Evolutionary conservation across 2,329 filamentous ascomycete genomes (phyloP), one percentile per base, ranked within the genome.

Genomic region (Ophiocordyceps unilateralis): DNA sequence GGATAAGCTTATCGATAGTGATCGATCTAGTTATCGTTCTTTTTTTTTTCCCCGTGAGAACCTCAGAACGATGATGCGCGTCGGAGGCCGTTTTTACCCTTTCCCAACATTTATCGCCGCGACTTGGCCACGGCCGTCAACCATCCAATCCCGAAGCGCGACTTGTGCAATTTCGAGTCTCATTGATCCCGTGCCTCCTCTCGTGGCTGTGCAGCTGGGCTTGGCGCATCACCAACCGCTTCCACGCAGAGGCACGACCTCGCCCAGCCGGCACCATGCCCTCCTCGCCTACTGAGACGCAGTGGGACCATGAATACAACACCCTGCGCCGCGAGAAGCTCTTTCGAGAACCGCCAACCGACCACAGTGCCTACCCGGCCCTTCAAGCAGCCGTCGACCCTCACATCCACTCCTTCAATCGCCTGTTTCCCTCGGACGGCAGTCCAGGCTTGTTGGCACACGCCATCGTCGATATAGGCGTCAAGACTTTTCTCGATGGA

Each of bases 321-420:
- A 93, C 85, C 4, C 65, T 88, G 46, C 79, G 85, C 46, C 81
- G 89, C 54, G 85, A 98, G 56, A 74, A 83, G 42, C 81, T 98
- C 20, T 98, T 98, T 61, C 73, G 76, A 54, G 80, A 93, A 51
- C 89, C 91, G 17, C 89, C 91, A 0, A 81, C 76, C 55, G 88
- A 96, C 58, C 81, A 77, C 52, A 83, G 83, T 10, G 86, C 89
- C 46, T 96, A 93, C 57, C 91, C 91, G 14, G 74, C 83, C 20
- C 76, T 98, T 40, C 81, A 88, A 53, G 74, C 75, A 47, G 84
- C 89, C n/a, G 79, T 96, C 46, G 73, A 83, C 50, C 91, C 91
- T 41, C 91, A 98, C 62, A 82, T 96, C 53, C 81, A 95, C 55
- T 91, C 91, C 7, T 98, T 95, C 75, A 94, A 98, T 67, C 79